Percentiles rank a stretch among this genome's conserved stretches.
Evolutionary conservation across 768 basidiomycete genomes (phyloP).

Genomic region (Naganishia vishniacii): DNA sequence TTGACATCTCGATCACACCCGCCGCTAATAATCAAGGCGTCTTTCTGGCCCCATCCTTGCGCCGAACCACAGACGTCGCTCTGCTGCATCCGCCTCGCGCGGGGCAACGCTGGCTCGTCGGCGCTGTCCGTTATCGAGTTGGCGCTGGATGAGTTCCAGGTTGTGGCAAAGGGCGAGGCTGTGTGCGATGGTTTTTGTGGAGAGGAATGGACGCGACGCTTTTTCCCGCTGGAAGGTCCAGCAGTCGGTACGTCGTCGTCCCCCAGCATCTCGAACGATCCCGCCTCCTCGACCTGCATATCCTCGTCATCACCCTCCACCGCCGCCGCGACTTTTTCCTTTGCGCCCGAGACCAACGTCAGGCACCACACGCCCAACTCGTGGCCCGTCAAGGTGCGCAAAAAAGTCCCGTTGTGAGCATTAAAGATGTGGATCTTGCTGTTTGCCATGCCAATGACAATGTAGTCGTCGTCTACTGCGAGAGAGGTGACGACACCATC

Average conservation of each 20-base stretch:
- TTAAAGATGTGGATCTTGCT: conserved; percentile 79
- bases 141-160: too few species aligned
- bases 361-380: conserved; percentile 89
- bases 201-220: not conserved
- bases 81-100: conserved; percentile 44
- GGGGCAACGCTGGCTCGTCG: not conserved
- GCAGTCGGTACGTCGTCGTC: not conserved
- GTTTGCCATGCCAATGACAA: conserved; percentile 84
- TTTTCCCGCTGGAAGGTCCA: conserved; percentile 1
- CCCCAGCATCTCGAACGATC: too few species aligned
- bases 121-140: not conserved
- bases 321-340: conserved; percentile 7
- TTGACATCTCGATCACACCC: conserved; percentile 88
- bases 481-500: conserved; percentile 77
- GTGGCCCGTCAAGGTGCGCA: conserved; percentile 75
- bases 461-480: conserved; percentile 73
- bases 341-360: conserved; percentile 58
- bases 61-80: conserved; percentile 61
- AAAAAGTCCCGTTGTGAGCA: conserved; percentile 67
- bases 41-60: conserved; percentile 82
- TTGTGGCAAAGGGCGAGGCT: too few species aligned
- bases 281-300: not conserved
- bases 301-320: not conserved
- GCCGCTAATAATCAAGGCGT: conserved; percentile 76
- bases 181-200: not conserved